Conservation (phyloP, 306 rosid species). For the Quercus ilex region DNA sequence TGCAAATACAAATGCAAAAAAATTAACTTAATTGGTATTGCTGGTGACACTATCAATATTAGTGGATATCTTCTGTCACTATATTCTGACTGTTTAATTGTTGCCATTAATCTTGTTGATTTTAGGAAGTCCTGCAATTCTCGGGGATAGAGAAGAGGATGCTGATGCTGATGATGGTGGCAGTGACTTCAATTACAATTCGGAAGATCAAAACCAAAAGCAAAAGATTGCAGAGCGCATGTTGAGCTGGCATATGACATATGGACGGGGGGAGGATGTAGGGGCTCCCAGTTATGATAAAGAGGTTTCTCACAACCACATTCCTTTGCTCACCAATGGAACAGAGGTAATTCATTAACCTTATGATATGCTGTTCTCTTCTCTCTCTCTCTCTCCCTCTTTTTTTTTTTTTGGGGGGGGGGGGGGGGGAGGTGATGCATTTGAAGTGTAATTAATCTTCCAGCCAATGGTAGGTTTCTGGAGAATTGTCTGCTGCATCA, state of each 20-base stretch:
- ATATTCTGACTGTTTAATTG: background rate
- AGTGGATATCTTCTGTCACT: background rate
- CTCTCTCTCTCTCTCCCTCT: background rate
- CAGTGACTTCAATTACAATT: constrained; percentile 60
- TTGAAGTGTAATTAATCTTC: constrained; percentile 5
- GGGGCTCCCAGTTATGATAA: constrained; percentile 66
- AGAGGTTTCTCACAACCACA: constrained; percentile 77
- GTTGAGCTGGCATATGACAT: constrained; percentile 86
- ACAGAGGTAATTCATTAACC: constrained; percentile 62
- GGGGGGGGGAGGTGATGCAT: background rate
- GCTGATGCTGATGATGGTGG: constrained; percentile 52
- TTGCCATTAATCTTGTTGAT: constrained; percentile 21
- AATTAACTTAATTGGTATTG: background rate
- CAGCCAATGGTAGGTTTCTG: constrained; percentile 56
- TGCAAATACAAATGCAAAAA: background rate
- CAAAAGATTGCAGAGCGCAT: constrained; percentile 85
- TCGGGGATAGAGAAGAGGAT: constrained; percentile 79
- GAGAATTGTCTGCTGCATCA: constrained; percentile 93
- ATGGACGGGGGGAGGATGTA: constrained; percentile 62
- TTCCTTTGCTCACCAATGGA: constrained; percentile 57
- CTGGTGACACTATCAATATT: background rate
- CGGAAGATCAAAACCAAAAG: constrained; percentile 76
- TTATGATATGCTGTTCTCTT: constrained; percentile 1
- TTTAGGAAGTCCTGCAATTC: constrained; percentile 86
- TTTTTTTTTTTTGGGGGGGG: background rate